phyloP scores from a whole-genome alignment of 2,329 filamentous ascomycete species.

The Aureobasidium lini region DNA sequence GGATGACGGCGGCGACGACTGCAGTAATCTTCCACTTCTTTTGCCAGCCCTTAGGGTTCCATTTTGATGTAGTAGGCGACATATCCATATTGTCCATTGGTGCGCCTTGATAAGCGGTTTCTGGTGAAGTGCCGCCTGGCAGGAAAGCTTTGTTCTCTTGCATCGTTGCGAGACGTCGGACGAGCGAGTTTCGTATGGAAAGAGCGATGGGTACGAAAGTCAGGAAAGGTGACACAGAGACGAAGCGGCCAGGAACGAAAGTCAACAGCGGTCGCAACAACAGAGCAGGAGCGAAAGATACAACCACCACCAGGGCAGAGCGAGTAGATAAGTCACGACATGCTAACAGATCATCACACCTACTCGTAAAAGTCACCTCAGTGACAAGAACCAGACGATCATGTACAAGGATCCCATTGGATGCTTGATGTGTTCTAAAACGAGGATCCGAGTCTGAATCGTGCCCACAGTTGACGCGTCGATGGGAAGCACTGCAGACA shows the following conservation, averaged over 20 bases:
- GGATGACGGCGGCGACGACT: slow-evolving; percentile 16
- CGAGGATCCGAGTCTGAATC: background rate
- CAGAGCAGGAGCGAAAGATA: background rate
- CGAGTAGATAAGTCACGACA: slow-evolving; percentile 3
- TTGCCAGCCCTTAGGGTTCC: slow-evolving; percentile 22
- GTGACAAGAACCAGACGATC: slow-evolving; percentile 1
- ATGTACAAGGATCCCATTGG: slow-evolving; percentile 5
- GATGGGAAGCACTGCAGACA: background rate
- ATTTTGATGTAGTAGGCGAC: slow-evolving; percentile 17
- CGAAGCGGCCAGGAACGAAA: no score
- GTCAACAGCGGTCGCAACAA: background rate
- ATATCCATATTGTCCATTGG: background rate
- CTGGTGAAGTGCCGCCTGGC: background rate
- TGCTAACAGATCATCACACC: background rate
- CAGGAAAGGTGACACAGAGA: background rate
- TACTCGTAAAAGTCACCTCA: slow-evolving; percentile 4
- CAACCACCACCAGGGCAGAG: background rate
- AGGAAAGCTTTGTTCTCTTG: slow-evolving; percentile 10
- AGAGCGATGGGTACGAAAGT: background rate
- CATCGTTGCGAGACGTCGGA: background rate
- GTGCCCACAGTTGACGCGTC: background rate
- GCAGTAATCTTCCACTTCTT: slow-evolving; percentile 17
- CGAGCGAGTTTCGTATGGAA: background rate
- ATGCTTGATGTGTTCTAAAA: background rate
- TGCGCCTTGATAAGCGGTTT: background rate